phyloP scores from a whole-genome alignment of 108 stramenopile species.

The Skeletonema grethae region DNA sequence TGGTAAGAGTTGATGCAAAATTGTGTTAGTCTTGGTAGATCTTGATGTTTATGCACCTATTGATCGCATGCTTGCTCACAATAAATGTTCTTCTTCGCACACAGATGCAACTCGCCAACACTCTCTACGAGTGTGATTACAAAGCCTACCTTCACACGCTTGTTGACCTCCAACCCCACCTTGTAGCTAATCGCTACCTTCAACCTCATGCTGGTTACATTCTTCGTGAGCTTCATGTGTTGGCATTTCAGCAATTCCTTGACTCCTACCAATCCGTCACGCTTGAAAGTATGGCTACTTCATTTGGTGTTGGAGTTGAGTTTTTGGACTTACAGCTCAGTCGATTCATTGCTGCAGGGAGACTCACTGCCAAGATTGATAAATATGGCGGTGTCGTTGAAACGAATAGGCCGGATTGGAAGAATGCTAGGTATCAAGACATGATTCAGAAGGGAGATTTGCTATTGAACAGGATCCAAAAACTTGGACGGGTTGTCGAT shows the following conservation, averaged over 20 bases:
- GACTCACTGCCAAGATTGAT: constrained; percentile 97
- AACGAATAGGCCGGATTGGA: constrained; percentile 94
- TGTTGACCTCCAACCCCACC: constrained; percentile 81
- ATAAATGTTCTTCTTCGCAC: not conserved
- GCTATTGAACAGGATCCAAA: constrained; percentile 96
- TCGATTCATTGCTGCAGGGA: constrained; percentile 95
- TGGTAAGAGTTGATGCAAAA: constrained; percentile 40
- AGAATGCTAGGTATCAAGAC: constrained; percentile 96
- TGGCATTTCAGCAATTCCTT: constrained; percentile 97
- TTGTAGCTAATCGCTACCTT: constrained; percentile 84
- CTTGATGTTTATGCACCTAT: too few species aligned
- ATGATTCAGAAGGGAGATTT: constrained; percentile 97
- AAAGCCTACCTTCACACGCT: constrained; percentile 88
- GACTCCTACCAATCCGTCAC: constrained; percentile 98
- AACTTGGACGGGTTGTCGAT: constrained; percentile 94
- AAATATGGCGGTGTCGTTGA: constrained; percentile 97
- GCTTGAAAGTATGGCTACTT: constrained; percentile 89
- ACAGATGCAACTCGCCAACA: constrained; percentile 70
- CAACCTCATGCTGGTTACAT: constrained; percentile 84
- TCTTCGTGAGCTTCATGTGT: constrained; percentile 92
- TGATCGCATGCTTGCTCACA: not conserved
- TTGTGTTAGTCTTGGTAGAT: too few species aligned
- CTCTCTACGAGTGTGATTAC: constrained; percentile 96
- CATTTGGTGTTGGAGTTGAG: constrained; percentile 90
- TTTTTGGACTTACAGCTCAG: constrained; percentile 95